Evolutionary conservation across 2,329 filamentous ascomycete genomes (phyloP).

Genomic region (Talaromyces sp.): DNA sequence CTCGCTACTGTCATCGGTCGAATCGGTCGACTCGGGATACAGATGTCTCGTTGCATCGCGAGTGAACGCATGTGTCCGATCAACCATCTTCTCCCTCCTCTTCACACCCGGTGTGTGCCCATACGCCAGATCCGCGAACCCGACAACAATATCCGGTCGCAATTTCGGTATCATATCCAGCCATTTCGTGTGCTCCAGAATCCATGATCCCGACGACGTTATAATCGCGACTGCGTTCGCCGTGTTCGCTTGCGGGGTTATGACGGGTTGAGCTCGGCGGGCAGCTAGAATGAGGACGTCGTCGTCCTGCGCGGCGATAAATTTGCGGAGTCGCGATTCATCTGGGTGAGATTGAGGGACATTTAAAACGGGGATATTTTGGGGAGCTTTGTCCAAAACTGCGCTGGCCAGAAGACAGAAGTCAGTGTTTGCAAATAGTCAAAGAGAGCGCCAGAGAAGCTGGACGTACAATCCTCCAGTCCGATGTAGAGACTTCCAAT

Average conservation of each 20-base stretch:
- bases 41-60: slow-evolving; percentile 59
- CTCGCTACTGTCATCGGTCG: slow-evolving; percentile 25
- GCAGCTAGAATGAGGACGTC: slow-evolving; percentile 70
- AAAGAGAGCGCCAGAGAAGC: not conserved
- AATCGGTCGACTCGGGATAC: slow-evolving; percentile 26
- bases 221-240: slow-evolving; percentile 70
- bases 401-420: slow-evolving; percentile 48
- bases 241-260: slow-evolving; percentile 65
- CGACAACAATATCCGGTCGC: slow-evolving; percentile 75
- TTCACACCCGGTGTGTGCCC: slow-evolving; percentile 63
- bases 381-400: slow-evolving; percentile 60
- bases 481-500: slow-evolving; percentile 73
- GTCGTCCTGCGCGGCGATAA: slow-evolving; percentile 67
- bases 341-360: slow-evolving; percentile 39
- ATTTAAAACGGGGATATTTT: slow-evolving; percentile 52
- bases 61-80: slow-evolving; percentile 80
- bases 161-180: slow-evolving; percentile 61
- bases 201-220: slow-evolving; percentile 81
- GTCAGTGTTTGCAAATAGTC: slow-evolving; percentile 56
- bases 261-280: slow-evolving; percentile 72
- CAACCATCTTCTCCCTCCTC: slow-evolving; percentile 76
- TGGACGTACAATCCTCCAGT: slow-evolving; percentile 81
- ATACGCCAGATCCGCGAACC: slow-evolving; percentile 69
- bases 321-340: slow-evolving; percentile 65
- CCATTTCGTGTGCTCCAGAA: slow-evolving; percentile 68